A percentile compares a stretch with the other conserved stretches of the same genome.
Conservation (phyloP, 306 rosid genomes). For the Phaseolus lunatus region DNA sequence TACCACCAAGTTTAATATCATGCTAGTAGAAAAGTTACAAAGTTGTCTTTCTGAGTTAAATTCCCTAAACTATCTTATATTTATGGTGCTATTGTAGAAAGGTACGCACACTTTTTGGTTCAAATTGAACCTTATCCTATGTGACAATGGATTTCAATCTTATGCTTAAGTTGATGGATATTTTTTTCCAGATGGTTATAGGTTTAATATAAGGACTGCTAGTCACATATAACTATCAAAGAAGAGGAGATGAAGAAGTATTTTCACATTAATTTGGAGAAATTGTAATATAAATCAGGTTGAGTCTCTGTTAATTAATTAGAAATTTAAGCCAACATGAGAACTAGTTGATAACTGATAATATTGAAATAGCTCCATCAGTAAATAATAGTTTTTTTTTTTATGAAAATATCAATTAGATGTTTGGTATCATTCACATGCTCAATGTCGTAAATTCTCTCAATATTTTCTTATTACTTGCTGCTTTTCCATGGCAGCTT, state of each 20-base stretch:
- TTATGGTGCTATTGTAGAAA: constrained; percentile 1
- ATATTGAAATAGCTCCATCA: not conserved
- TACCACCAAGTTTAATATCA: constrained; percentile 25
- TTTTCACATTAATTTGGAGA: not conserved
- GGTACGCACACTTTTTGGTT: constrained; percentile 5
- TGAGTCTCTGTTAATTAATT: not conserved
- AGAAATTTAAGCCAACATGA: not conserved
- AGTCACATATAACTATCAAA: constrained; percentile 21
- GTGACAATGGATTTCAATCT: constrained; percentile 21
- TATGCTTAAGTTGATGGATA: constrained; percentile 33
- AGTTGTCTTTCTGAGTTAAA: constrained; percentile 7
- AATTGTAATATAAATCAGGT: constrained; percentile 2
- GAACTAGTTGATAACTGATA: not conserved
- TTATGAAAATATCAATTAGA: constrained; percentile 9
- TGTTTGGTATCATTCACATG: constrained; percentile 6
- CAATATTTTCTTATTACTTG: not conserved
- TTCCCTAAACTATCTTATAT: constrained; percentile 3
- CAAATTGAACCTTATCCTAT: constrained; percentile 22
- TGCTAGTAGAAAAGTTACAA: constrained; percentile 13
- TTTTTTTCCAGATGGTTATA: constrained; percentile 26
- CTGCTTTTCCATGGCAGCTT: not conserved
- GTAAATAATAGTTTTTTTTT: constrained; percentile 25
- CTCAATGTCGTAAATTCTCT: constrained; percentile 20
- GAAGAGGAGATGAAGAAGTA: constrained; percentile 21
- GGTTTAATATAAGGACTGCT: constrained; percentile 20